These are phyloP conservation scores for Calonectria pseudoreteaudii DNA, from an alignment of 2,329 filamentous ascomycete genomes.

Conservation along the genomic window DNA sequence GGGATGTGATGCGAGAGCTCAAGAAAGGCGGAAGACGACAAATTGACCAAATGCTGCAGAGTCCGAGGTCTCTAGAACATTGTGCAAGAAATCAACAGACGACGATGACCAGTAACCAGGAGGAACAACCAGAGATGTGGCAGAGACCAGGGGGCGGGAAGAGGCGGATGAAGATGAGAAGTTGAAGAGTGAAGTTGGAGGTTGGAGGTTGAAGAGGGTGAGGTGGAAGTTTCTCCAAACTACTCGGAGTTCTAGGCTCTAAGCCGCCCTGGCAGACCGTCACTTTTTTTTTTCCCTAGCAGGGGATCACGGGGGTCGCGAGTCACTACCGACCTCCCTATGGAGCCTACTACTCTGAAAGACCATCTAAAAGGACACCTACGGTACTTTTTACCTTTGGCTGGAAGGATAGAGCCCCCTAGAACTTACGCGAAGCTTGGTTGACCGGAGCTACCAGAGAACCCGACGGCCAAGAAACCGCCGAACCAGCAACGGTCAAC, in stretches of 20 bases:
- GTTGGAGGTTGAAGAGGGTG: constrained; percentile 47
- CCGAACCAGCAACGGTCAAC: constrained; percentile 6
- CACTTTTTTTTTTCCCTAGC: constrained; percentile 32
- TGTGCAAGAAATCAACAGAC: constrained; percentile 49
- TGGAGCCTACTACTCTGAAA: constrained; percentile 1
- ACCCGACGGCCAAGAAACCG: neutral
- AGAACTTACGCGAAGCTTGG: constrained; percentile 47
- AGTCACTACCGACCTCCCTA: constrained; percentile 11
- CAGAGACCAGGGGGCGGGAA: constrained; percentile 45
- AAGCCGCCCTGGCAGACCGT: constrained; percentile 22
- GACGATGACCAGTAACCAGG: constrained; percentile 54
- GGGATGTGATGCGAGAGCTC: constrained; percentile 29
- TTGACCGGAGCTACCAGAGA: constrained; percentile 29
- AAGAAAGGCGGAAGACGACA: constrained; percentile 30
- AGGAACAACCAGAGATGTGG: constrained; percentile 54
- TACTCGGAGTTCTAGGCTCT: constrained; percentile 41
- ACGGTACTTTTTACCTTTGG: neutral
- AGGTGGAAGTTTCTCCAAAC: constrained; percentile 56
- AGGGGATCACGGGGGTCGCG: constrained; percentile 31
- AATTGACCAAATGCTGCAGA: constrained; percentile 42
- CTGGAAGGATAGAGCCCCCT: constrained; percentile 35
- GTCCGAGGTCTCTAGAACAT: constrained; percentile 54
- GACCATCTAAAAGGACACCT: neutral
- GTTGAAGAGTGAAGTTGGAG: constrained; percentile 40
- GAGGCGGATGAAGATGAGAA: constrained; percentile 41